Conservation (phyloP, 2,329 filamentous ascomycete genomes). For the Xylaria multiplex region DNA sequence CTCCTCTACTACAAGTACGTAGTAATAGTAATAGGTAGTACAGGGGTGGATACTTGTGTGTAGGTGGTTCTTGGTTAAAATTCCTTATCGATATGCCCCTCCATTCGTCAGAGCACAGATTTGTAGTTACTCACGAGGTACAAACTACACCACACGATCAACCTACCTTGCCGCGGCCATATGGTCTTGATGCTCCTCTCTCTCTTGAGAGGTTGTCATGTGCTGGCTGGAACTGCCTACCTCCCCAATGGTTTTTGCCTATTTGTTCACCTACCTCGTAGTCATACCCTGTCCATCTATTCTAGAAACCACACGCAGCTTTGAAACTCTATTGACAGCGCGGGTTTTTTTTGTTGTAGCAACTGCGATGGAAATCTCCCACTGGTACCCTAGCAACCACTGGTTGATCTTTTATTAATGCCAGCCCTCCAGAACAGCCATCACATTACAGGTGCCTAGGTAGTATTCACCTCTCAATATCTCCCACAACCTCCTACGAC, state of each 20-base stretch:
- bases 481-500: slow-evolving; percentile 1
- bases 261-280: not conserved
- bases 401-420: slow-evolving; percentile 28
- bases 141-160: not conserved
- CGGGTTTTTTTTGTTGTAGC: slow-evolving; percentile 15
- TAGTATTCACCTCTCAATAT: not conserved
- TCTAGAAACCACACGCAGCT: slow-evolving; percentile 5
- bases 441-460: slow-evolving; percentile 7
- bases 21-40: no score
- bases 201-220: slow-evolving; percentile 1
- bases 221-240: slow-evolving; percentile 1
- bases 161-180: not conserved
- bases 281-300: not conserved
- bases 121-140: not conserved
- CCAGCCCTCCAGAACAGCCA: not conserved
- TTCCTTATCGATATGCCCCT: slow-evolving; percentile 43
- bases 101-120: slow-evolving; percentile 19
- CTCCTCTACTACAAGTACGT: no score
- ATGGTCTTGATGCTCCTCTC: not conserved
- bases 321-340: not conserved
- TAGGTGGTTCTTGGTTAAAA: not conserved
- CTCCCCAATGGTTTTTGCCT: not conserved
- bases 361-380: slow-evolving; percentile 37
- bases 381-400: slow-evolving; percentile 32
- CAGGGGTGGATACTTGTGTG: no score